A percentile compares a stretch with the other conserved stretches of the same genome.
Evolutionary conservation across 768 basidiomycete genomes (phyloP).

Genomic region (Gymnopilus dilepis): DNA sequence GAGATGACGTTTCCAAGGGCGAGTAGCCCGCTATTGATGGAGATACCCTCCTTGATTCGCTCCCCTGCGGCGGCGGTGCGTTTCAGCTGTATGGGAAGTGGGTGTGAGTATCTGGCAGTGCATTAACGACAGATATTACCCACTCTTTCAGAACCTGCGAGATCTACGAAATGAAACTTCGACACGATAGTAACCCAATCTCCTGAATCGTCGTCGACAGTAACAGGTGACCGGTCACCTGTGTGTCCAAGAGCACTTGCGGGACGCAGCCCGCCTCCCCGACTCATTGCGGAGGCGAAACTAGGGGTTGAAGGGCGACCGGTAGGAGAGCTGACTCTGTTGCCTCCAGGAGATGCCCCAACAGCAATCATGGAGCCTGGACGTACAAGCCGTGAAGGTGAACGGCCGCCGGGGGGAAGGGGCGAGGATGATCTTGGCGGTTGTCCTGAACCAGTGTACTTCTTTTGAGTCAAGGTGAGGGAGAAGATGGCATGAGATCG

Average conservation of each 20-base stretch:
- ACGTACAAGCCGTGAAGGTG: constrained; percentile 76
- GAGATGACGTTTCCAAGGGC: constrained; percentile 99
- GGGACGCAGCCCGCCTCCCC: constrained; percentile 71
- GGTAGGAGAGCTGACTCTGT: constrained; percentile 77
- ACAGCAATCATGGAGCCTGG: constrained; percentile 78
- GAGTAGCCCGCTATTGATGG: constrained; percentile 95
- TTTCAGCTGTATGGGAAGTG: constrained; percentile 66
- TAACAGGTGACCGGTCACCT: constrained; percentile 46
- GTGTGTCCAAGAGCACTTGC: constrained; percentile 81
- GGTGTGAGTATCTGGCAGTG: constrained; percentile 22
- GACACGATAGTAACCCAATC: constrained; percentile 92
- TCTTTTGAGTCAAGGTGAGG: constrained; percentile 91
- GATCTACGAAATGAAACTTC: constrained; percentile 98
- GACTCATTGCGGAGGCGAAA: constrained; percentile 74
- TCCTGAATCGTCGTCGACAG: constrained; percentile 65
- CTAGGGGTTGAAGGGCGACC: constrained; percentile 82
- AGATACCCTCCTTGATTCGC: constrained; percentile 98
- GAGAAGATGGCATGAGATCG: constrained; percentile 99
- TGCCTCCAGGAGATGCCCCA: constrained; percentile 40
- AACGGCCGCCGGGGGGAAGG: constrained; percentile 73
- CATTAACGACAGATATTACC: constrained; percentile 33
- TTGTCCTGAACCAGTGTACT: constrained; percentile 70
- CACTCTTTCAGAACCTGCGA: constrained; percentile 95
- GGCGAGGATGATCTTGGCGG: constrained; percentile 82
- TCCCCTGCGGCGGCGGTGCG: constrained; percentile 96